Percentiles rank a stretch among this genome's conserved stretches.
These are phyloP conservation scores for Cicer cuneatum DNA, from an alignment of 306 rosid genomes.

Conservation along the genomic window DNA sequence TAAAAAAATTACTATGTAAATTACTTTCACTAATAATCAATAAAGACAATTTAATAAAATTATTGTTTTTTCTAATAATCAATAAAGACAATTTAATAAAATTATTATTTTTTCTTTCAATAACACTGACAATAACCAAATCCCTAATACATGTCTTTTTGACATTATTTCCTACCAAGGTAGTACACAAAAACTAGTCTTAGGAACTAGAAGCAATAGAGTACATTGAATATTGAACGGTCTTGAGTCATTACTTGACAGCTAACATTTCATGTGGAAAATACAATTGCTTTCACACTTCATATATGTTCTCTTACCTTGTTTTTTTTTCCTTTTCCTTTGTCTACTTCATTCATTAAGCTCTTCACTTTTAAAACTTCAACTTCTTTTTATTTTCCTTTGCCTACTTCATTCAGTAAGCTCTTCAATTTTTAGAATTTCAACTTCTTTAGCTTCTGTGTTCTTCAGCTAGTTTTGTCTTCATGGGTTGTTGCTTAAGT, in stretches of 20 bases:
- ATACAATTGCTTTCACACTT: conserved; percentile 63
- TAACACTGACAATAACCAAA: too few relatives aligned
- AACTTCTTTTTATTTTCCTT: too few relatives aligned
- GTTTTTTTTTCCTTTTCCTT: neutral
- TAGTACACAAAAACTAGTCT: neutral
- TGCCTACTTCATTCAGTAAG: conserved; percentile 11
- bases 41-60: too few relatives aligned
- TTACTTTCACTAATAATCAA: too few relatives aligned
- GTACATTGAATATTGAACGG: conserved; percentile 40
- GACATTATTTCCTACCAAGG: too few relatives aligned
- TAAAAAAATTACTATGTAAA: too few relatives aligned
- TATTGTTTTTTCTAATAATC: too few relatives aligned
- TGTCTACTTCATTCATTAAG: neutral
- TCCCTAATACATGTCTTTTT: too few relatives aligned
- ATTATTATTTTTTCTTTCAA: too few relatives aligned
- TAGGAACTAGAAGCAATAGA: conserved; percentile 24
- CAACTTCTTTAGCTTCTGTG: conserved; percentile 45
- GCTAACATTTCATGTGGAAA: conserved; percentile 55
- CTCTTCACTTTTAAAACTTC: conserved; percentile 30
- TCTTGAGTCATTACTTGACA: conserved; percentile 51
- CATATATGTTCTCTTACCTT: neutral
- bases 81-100: too few relatives aligned
- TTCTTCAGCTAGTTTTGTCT: conserved; percentile 34
- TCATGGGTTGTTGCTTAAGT: conserved; percentile 92
- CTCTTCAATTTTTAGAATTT: conserved; percentile 16